Percentiles rank a stretch among this genome's conserved stretches.
Conservation (phyloP, 2,329 filamentous ascomycete genomes). For the Aspergillus pseudoglaucus region DNA sequence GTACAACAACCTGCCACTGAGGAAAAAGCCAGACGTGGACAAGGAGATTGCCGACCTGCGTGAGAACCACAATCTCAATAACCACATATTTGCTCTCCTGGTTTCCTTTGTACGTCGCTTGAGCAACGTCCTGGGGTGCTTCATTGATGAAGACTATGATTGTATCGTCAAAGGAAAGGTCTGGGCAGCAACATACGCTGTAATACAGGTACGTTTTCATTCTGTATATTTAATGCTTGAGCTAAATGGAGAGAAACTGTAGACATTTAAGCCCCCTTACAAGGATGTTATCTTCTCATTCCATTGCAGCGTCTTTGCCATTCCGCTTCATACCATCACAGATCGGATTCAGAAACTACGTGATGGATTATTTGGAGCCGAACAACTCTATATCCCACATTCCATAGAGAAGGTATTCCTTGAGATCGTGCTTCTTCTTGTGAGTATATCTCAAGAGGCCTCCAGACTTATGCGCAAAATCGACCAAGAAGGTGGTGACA, state of each 20-base stretch:
- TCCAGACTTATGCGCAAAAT: neutral
- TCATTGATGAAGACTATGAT: slow-evolving; percentile 2
- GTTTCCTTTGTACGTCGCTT: neutral
- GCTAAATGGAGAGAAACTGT: too few species aligned
- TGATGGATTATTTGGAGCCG: neutral
- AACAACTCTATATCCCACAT: neutral
- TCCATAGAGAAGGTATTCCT: slow-evolving; percentile 1
- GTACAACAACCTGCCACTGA: slow-evolving; percentile 2
- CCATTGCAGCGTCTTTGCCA: neutral
- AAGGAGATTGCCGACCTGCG: neutral
- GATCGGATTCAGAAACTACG: neutral
- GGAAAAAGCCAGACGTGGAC: neutral
- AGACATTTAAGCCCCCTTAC: neutral
- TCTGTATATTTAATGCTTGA: neutral
- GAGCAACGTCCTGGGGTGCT: neutral
- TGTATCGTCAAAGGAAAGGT: slow-evolving; percentile 3
- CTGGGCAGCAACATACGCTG: neutral
- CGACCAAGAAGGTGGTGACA: too few species aligned
- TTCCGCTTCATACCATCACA: neutral
- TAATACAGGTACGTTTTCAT: neutral
- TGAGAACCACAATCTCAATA: neutral
- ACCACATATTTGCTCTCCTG: neutral
- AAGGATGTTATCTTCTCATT: neutral
- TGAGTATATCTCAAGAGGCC: neutral
- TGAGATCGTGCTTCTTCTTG: neutral